Evolutionary conservation across 108 stramenopile species (phyloP).

Genomic region (Fragilariopsis cylindrus): DNA sequence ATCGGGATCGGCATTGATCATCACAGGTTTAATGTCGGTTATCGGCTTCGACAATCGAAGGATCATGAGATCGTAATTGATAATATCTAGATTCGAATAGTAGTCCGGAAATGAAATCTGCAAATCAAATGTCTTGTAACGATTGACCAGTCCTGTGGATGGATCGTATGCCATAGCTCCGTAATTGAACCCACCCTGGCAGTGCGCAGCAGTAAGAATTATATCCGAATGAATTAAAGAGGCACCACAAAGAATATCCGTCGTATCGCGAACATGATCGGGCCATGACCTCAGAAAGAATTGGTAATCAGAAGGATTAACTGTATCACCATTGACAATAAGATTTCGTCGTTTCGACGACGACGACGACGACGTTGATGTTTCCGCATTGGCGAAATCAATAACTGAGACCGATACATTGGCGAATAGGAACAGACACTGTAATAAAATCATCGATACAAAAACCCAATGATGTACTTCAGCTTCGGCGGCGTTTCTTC

Average conservation of each 20-base stretch:
- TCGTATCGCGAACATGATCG: background rate
- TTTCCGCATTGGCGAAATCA: too few species aligned
- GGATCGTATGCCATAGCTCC: slow-evolving; percentile 19
- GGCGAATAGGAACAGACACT: too few species aligned
- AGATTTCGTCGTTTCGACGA: background rate
- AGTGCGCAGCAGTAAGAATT: slow-evolving; percentile 44
- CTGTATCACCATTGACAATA: slow-evolving; percentile 14
- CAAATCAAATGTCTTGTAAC: background rate
- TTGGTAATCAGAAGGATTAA: background rate
- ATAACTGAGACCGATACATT: too few species aligned
- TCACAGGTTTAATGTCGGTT: slow-evolving; percentile 16
- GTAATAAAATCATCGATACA: too few species aligned
- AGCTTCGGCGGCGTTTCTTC: too few species aligned
- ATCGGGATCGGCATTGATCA: slow-evolving; percentile 20
- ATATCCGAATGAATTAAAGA: slow-evolving; percentile 40
- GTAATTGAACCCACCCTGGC: slow-evolving; percentile 29
- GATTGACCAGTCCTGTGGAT: background rate
- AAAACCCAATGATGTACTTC: too few species aligned
- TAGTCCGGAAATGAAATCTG: slow-evolving; percentile 26
- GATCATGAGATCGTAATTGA: slow-evolving; percentile 34
- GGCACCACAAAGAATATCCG: slow-evolving; percentile 30
- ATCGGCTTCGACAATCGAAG: slow-evolving; percentile 23
- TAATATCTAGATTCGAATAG: slow-evolving; percentile 13
- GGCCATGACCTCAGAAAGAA: slow-evolving; percentile 16
- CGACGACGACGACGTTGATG: too few species aligned